Evolutionary conservation across 2,329 filamentous ascomycete genomes (phyloP), one percentile per base, ranked within the genome.

Genomic region (Paraphaeosphaeria minitans): DNA sequence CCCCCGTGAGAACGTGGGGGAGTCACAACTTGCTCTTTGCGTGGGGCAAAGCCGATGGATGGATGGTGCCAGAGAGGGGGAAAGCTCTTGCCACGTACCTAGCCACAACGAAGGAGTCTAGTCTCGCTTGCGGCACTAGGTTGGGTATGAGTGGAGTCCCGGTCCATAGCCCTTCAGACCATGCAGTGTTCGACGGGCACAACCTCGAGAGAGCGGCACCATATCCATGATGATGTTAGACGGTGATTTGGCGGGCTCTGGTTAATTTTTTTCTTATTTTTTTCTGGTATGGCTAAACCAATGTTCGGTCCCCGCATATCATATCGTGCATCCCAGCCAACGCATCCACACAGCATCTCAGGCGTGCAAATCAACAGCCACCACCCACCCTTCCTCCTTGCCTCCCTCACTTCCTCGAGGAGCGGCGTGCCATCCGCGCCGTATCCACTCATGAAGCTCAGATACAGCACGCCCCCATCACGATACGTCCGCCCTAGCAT

Each of bases 361-460:
- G 8, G 16, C 49, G 10, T 35, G 33, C 27, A 61, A 31, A 39
- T 61, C 45, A 16, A 70, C 47, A 37, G 62, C 66, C 21, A 71
- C 59, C 51, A 73, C 50, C 59, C 66, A 71, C 1, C 66, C 71
- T 13, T 68, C 70, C n/a, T n/a, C n/a, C n/a, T n/a, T n/a, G n/a
- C 59, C 51, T 72, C 50, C 59, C 66, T 72, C 1, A 66, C 71
- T 13, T 68, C 70, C 43, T 61, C 64, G 29, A 55, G 49, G n/a
- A 62, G 56, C 22, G 42, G 56, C 22, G 42, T 56, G n/a, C 69
- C 68, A 51, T 71, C 67, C 7, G 61, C 45, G 4, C 48, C 48
- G n/a, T 66, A 53, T 0, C 64, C 66, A 22, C 71, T 69, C 45
- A 55, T 66, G 12, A 69, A 69, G 29, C 61, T 59, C 47, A 74